Evolutionary conservation across 768 basidiomycete species (phyloP), one percentile per base, ranked within the genome.

Genomic region (Suillus placidus): DNA sequence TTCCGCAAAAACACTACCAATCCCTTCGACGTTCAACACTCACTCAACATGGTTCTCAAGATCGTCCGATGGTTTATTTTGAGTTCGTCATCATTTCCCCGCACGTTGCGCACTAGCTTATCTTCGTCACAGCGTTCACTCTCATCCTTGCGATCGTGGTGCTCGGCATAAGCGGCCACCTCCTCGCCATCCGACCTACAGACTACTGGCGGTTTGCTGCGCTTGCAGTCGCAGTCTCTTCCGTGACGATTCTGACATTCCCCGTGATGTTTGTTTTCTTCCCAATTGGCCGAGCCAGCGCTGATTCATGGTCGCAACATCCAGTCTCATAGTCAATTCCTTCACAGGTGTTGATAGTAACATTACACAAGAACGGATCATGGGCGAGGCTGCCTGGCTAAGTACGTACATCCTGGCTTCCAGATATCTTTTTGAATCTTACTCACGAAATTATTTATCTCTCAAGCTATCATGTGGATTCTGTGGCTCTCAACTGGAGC

Each of bases 401-500:
- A 67, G 80, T 82, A 66, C 68, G 80, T 60, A 16, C 30, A 9
- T 66, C 55, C 37, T 2, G 49, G 16, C 38, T 20, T 16, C 60
- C 63, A 57, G 9, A 16, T 3, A 38, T 13, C 12, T 18, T 20
- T 6, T 26, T 60, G 38, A 5, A 26, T 26, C 2, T 47, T 26
- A 26, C 5, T 52, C 5, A 26, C 23, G 16, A n/a, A 6, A 8
- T 16, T 4, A 1, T 49, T 37, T 64, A 3, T 55, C 6, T 47
- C 6, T 13, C 13, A 64, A 79, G 79, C 63, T n/a, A 7, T 79
- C 49, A 72, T 83, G 42, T 79, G 75, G 71, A 61, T 81, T 35
- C 67, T 83, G 34, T 83, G 79, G 82, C 73, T 83, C 37, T 73
- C 80, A 6, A 69, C 74, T 34, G 82, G 67, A 10, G 77, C 72